Conservation (phyloP, 805 yeast species). For the Myxozyma lipomycoides region DNA sequence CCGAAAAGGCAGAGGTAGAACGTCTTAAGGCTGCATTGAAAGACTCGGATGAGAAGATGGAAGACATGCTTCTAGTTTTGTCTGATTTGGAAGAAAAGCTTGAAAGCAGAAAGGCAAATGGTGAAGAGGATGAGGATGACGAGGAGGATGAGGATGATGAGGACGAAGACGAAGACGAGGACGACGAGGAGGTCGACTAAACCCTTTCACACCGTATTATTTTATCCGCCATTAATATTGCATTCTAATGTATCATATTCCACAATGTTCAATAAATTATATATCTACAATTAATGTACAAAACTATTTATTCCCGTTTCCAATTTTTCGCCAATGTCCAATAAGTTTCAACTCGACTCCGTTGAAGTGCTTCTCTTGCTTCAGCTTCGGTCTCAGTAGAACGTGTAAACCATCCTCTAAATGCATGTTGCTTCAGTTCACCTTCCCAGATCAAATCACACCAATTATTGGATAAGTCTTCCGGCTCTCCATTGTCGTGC, state of each 20-base stretch:
- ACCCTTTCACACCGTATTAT: neutral
- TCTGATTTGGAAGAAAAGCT: constrained; percentile 72
- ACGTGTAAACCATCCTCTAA: constrained; percentile 21
- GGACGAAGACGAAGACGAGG: constrained; percentile 12
- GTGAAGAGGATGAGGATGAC: constrained; percentile 62
- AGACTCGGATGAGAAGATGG: constrained; percentile 45
- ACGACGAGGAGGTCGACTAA: constrained; percentile 2
- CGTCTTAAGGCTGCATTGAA: constrained; percentile 5
- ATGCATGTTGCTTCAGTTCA: constrained; percentile 26
- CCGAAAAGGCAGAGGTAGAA: constrained; percentile 29
- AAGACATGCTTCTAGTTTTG: constrained; percentile 71
- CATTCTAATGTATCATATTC: too few species aligned
- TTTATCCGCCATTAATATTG: neutral
- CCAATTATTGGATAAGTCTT: constrained; percentile 10
- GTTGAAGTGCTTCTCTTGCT: constrained; percentile 21
- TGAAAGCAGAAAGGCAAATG: constrained; percentile 56
- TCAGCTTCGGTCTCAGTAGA: constrained; percentile 23
- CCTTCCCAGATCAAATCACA: constrained; percentile 33
- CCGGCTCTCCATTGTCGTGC: neutral
- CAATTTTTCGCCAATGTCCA: constrained; percentile 29
- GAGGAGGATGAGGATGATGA: constrained; percentile 35
- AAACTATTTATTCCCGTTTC: neutral
- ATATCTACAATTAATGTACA: neutral
- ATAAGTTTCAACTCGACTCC: constrained; percentile 16
- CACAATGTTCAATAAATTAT: neutral